Evolutionary conservation across 139 green algal genomes (phyloP), one percentile per base, ranked within the genome.

Genomic region (Diplosphaera chodatii): DNA sequence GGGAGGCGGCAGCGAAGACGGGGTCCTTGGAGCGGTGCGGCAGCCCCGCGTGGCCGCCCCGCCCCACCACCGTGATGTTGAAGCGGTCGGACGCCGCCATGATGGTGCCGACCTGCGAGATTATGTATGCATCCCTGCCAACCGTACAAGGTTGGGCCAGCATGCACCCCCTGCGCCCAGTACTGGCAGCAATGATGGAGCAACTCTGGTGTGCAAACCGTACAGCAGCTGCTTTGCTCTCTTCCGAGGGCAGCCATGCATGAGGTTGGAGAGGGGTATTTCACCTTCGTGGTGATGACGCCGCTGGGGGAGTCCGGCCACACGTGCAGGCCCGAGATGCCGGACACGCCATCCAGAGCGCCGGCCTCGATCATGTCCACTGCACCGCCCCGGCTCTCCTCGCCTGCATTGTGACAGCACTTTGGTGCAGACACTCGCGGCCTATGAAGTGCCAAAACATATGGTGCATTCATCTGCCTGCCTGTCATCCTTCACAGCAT

Each of bases 1-100:
- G 69, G 3, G 85, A 81, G 0, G 89, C 74, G 3, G 82, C 83
- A 4, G 90, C 85, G 20, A 94, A 78, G 18, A 96, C 84, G 0
- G 91, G 91, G 83, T 98, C 92, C 0, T 78, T 55, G 4, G 81
- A 86, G 10, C 84, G 74, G 74, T 97, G 90, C 0, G 93, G 92
- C 83, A 96, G 89, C 25, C 91, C 93, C 3, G 81, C 93, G 66
- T 98, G 94, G 13, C 89, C 91, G 22, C 93, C 94, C 27, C 55
- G 34, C 0, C 94, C 92, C 3, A 59, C 2, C 48, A 59, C 48
- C 2, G 48, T 59, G 41, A 79, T 72, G 32, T 74, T 70, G 69
- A 86, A 89, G 5, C 40, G 55, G 63, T 77, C 79, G 4, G 83
- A 76, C 10, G 76, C 83, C 0, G 81, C 81, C 74, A 89, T 80